A percentile compares a stretch with the other conserved stretches of the same genome.
Conservation (phyloP, 2,329 filamentous ascomycete species). For the Aspergillus fischeri region DNA sequence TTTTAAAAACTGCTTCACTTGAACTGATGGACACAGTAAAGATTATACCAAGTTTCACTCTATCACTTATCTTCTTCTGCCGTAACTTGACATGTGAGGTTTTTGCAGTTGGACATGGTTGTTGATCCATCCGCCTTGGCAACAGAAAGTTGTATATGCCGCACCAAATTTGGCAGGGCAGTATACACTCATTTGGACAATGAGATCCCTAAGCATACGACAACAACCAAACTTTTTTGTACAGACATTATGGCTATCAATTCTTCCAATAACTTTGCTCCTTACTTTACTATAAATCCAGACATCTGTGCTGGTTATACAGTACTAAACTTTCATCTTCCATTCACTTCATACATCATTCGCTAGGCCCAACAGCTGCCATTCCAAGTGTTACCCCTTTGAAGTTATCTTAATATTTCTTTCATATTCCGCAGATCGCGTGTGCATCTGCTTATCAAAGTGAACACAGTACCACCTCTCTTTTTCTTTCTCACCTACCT, state of each 20-base stretch:
- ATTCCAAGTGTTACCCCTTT: neutral
- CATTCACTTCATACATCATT: neutral
- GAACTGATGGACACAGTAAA: too few relatives aligned
- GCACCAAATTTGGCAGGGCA: neutral
- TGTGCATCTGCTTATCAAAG: too few relatives aligned
- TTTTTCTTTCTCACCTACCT: neutral
- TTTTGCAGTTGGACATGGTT: neutral
- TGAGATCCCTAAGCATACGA: neutral
- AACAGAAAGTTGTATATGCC: conserved; percentile 2
- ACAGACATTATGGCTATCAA: neutral
- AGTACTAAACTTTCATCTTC: neutral
- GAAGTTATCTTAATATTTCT: neutral
- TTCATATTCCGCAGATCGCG: too few relatives aligned
- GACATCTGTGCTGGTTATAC: neutral
- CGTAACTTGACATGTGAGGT: too few relatives aligned
- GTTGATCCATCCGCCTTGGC: neutral
- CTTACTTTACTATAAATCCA: neutral
- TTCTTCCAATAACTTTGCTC: neutral
- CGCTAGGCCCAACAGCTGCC: neutral
- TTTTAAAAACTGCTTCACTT: too few relatives aligned
- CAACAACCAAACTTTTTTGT: neutral
- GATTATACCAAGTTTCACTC: too few relatives aligned
- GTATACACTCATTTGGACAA: neutral
- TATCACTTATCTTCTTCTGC: too few relatives aligned
- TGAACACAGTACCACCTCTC: too few relatives aligned